phyloP scores from a whole-genome alignment of 2,329 filamentous ascomycete genomes.

The Alternaria sp. region DNA sequence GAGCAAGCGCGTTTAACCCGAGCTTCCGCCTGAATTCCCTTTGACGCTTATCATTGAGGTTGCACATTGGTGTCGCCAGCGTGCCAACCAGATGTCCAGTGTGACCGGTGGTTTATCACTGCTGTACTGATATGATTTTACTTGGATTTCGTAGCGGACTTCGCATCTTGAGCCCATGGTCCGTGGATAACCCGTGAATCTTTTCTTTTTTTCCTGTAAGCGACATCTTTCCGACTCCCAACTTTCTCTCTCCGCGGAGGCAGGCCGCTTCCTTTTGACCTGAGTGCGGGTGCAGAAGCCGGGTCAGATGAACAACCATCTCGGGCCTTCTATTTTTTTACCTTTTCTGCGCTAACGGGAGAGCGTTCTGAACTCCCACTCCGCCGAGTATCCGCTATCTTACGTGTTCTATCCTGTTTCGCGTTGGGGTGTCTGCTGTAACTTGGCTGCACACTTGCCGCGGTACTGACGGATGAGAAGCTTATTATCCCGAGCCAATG shows the following conservation, averaged over 20 bases:
- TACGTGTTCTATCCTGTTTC: background rate
- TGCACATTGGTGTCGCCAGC: background rate
- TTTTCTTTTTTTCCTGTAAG: conserved; percentile 1
- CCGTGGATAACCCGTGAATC: background rate
- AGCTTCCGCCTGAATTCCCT: too few species aligned
- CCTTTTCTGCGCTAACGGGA: conserved; percentile 7
- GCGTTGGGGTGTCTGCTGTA: background rate
- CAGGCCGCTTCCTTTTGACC: background rate
- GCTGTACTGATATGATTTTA: background rate
- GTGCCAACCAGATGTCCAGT: background rate
- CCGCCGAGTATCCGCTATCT: background rate
- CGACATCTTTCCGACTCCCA: background rate
- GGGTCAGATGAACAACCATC: background rate
- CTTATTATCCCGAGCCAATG: background rate
- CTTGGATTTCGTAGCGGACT: too few species aligned
- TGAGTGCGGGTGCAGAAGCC: background rate
- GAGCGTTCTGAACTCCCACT: background rate
- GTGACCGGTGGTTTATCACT: background rate
- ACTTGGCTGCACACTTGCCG: background rate
- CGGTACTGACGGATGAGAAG: background rate
- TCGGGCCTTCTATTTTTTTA: conserved; percentile 14
- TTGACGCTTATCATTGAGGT: too few species aligned
- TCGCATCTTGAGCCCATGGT: background rate
- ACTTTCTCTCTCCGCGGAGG: background rate
- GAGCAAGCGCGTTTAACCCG: too few species aligned